A percentile compares a stretch with the other conserved stretches of the same genome.
Evolutionary conservation across 345 rosid species (phyloP).

Genomic region (Hibiscus trionum): DNA sequence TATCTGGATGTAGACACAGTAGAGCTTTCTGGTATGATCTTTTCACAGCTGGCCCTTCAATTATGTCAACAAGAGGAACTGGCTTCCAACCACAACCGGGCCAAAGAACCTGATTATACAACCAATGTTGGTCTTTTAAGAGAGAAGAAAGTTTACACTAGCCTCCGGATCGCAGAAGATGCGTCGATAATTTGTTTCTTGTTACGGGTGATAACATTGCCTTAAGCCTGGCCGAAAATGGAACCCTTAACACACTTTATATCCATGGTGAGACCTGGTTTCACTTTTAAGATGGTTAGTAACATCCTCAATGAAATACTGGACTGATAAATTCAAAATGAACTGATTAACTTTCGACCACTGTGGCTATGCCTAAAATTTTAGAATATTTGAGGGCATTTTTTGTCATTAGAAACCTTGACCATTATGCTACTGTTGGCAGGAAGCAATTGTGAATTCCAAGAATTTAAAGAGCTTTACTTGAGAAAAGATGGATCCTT

Average conservation of each 20-base stretch:
- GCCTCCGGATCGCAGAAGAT: not conserved
- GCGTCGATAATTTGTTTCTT: not conserved
- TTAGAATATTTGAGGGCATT: not conserved
- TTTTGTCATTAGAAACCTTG: too few relatives aligned
- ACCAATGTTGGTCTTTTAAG: not conserved
- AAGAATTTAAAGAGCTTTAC: too few relatives aligned
- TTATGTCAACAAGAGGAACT: constrained; percentile 75
- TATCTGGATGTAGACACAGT: constrained; percentile 87
- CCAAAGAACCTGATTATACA: constrained; percentile 65
- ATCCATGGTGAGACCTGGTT: too few relatives aligned
- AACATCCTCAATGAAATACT: too few relatives aligned
- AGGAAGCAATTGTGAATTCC: too few relatives aligned
- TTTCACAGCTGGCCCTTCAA: constrained; percentile 79
- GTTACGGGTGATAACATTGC: too few relatives aligned
- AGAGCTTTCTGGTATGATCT: constrained; percentile 85
- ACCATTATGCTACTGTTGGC: not conserved
- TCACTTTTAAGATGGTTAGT: too few relatives aligned
- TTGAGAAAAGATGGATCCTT: too few relatives aligned
- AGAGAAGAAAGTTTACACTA: not conserved
- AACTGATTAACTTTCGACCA: not conserved
- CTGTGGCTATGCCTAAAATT: not conserved
- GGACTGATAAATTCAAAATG: too few relatives aligned
- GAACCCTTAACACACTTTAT: too few relatives aligned
- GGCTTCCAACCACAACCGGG: constrained; percentile 82
- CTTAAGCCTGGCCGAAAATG: too few relatives aligned